Conservation (phyloP, 1,284 basidiomycete genomes). For the Trichosporon coremiiforme region DNA sequence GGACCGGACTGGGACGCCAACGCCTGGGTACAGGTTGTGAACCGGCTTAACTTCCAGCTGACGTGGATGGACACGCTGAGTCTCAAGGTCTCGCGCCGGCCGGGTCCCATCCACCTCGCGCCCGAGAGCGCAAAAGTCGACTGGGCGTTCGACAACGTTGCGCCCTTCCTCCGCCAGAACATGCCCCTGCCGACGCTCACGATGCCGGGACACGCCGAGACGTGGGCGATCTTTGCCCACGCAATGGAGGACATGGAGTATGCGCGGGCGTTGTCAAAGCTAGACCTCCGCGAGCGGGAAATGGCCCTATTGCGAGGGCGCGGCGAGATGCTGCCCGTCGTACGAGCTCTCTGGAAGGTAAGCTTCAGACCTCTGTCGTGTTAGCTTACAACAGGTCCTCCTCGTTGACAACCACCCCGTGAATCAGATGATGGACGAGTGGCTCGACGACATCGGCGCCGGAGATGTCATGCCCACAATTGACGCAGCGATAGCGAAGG, state of each 20-base stretch:
- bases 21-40: constrained; percentile 21
- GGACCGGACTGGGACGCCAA: neutral
- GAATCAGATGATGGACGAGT: constrained; percentile 30
- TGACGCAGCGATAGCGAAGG: constrained; percentile 17
- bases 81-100: neutral
- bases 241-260: constrained; percentile 18
- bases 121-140: constrained; percentile 15
- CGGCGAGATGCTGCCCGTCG: constrained; percentile 29
- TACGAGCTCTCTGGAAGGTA: constrained; percentile 35
- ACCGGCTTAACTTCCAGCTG: constrained; percentile 21
- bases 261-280: neutral
- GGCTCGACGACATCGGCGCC: constrained; percentile 28
- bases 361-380: neutral
- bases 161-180: constrained; percentile 68
- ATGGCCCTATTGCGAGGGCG: constrained; percentile 15
- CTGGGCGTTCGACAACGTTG: constrained; percentile 61
- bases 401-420: constrained; percentile 17
- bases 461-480: constrained; percentile 24
- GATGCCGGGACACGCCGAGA: constrained; percentile 61
- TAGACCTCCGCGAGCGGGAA: constrained; percentile 10
- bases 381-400: constrained; percentile 20
- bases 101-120: constrained; percentile 1
- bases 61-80: constrained; percentile 13
- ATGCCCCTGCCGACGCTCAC: constrained; percentile 71
- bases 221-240: constrained; percentile 62